Conservation (phyloP, 108 stramenopile genomes). For the Pseudonitzschia delicatissima region DNA sequence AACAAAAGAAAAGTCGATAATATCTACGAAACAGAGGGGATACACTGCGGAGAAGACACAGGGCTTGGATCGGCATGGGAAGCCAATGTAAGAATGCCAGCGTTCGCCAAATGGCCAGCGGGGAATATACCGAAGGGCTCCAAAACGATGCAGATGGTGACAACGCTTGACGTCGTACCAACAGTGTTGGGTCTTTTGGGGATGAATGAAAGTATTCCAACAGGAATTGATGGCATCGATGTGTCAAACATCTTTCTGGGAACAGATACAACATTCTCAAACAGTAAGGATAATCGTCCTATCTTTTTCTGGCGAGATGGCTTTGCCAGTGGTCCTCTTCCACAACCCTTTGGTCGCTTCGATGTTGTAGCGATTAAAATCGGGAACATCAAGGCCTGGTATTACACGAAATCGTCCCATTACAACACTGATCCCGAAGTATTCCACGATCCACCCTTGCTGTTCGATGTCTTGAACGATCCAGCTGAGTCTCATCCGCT, state of each 20-base stretch:
- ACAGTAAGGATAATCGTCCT: constrained; percentile 22
- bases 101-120: constrained; percentile 44
- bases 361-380: constrained; percentile 57
- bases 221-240: constrained; percentile 54
- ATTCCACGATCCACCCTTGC: constrained; percentile 69
- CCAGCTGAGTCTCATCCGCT: constrained; percentile 58
- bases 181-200: constrained; percentile 42
- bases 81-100: constrained; percentile 68
- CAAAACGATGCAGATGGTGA: constrained; percentile 36
- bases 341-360: constrained; percentile 54
- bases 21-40: constrained; percentile 40
- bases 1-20: background rate
- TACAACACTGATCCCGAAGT: constrained; percentile 55
- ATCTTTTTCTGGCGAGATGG: constrained; percentile 72
- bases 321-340: constrained; percentile 51
- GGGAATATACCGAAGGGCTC: constrained; percentile 16
- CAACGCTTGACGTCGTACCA: constrained; percentile 65
- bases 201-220: constrained; percentile 8
- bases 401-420: constrained; percentile 69
- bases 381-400: constrained; percentile 48
- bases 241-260: constrained; percentile 30
- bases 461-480: constrained; percentile 58
- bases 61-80: constrained; percentile 74
- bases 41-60: constrained; percentile 58
- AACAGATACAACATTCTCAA: no score